Conservation (phyloP, 192 early-diverging fungal species). For the Entomortierella chlamydospora region DNA sequence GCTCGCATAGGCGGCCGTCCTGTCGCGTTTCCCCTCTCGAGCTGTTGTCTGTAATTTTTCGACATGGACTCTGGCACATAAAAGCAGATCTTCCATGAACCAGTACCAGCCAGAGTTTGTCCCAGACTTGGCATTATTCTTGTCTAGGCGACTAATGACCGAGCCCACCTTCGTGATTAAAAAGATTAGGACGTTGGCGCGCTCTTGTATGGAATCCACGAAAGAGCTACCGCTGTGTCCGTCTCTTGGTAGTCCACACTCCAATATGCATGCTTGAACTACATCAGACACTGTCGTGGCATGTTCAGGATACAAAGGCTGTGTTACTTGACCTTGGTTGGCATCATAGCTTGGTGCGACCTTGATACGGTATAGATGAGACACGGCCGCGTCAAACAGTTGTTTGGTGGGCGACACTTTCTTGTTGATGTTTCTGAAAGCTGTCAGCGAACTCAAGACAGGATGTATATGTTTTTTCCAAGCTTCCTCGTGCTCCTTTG, state of each 20-base stretch:
- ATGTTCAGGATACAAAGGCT: neutral
- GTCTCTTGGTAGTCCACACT: conserved; percentile 44
- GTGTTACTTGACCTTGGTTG: neutral
- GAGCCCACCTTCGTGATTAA: conserved; percentile 1
- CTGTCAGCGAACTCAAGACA: neutral
- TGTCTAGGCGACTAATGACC: neutral
- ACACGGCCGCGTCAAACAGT: conserved; percentile 43
- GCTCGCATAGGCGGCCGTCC: conserved; percentile 7
- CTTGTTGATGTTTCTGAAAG: neutral
- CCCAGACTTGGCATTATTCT: neutral
- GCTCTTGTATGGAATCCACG: conserved; percentile 34
- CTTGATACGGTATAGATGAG: conserved; percentile 39
- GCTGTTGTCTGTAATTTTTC: conserved; percentile 3
- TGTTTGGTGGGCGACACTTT: conserved; percentile 26
- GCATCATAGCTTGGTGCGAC: neutral
- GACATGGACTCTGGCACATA: conserved; percentile 6
- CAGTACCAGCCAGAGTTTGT: conserved; percentile 39
- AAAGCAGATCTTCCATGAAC: conserved; percentile 41
- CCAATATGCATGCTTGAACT: conserved; percentile 36
- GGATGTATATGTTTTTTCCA: conserved; percentile 13
- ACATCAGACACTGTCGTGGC: conserved; percentile 7
- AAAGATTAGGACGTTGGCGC: conserved; percentile 11
- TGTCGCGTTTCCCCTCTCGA: neutral
- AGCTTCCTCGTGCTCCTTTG: conserved; percentile 10
- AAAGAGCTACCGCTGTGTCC: conserved; percentile 24